Evolutionary conservation across 257 asterid genomes (phyloP).

Genomic region (Avicennia marina): DNA sequence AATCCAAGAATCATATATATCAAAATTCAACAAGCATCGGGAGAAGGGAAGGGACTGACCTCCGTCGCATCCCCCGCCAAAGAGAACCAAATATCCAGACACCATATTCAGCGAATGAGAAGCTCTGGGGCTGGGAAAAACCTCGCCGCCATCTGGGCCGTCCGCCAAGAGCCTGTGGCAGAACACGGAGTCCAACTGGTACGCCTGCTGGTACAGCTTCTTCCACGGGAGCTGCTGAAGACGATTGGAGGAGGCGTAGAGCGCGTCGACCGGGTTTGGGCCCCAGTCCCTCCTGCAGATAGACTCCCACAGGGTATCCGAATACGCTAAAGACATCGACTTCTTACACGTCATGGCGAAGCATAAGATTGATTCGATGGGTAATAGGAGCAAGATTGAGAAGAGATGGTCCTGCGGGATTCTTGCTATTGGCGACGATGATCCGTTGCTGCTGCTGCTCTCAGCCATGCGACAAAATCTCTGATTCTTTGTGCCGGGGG

Average conservation of each 20-base stretch:
- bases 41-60: slow-evolving; percentile 36
- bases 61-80: slow-evolving; percentile 94
- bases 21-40: background rate
- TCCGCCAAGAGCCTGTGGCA: slow-evolving; percentile 42
- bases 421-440: slow-evolving; percentile 35
- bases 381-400: slow-evolving; percentile 66
- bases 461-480: slow-evolving; percentile 48
- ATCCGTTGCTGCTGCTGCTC: slow-evolving; percentile 33
- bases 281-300: slow-evolving; percentile 91
- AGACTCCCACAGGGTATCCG: slow-evolving; percentile 83
- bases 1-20: too few species aligned
- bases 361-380: slow-evolving; percentile 61
- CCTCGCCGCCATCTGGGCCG: slow-evolving; percentile 21
- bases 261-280: slow-evolving; percentile 34
- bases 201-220: slow-evolving; percentile 63
- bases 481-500: slow-evolving; percentile 7
- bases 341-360: slow-evolving; percentile 67
- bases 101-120: slow-evolving; percentile 83
- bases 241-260: slow-evolving; percentile 23
- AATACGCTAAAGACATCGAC: slow-evolving; percentile 50
- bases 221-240: slow-evolving; percentile 45
- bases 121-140: slow-evolving; percentile 71
- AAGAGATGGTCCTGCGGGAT: slow-evolving; percentile 71
- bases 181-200: slow-evolving; percentile 49
- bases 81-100: slow-evolving; percentile 69